Conservation (phyloP, 805 yeast genomes). For the Saccharomycopsis olivae region DNA sequence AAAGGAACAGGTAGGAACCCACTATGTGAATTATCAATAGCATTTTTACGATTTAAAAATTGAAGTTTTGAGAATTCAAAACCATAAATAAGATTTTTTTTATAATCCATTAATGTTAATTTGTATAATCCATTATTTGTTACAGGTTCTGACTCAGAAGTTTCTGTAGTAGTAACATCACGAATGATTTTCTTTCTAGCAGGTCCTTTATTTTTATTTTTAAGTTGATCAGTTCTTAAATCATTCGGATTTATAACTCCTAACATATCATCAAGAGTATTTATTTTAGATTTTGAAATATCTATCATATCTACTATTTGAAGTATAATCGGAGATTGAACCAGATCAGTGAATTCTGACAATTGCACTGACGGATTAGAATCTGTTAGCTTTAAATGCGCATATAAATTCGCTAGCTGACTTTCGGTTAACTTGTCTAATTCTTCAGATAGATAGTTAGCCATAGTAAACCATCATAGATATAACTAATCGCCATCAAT, state of each 20-base stretch:
- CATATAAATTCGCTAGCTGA: conserved; percentile 2
- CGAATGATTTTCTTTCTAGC: conserved; percentile 18
- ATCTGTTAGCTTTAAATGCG: no score
- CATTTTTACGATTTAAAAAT: background rate
- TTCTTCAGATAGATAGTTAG: background rate
- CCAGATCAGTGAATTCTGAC: background rate
- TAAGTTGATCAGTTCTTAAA: conserved; percentile 46
- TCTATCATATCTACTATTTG: conserved; percentile 36
- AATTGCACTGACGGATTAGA: no score
- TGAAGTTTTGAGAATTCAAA: conserved; percentile 42
- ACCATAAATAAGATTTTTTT: conserved; percentile 43
- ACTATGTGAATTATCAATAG: background rate
- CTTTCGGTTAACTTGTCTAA: background rate
- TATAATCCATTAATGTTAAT: conserved; percentile 44
- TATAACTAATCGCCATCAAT: no score
- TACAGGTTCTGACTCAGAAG: conserved; percentile 1
- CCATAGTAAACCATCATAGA: no score
- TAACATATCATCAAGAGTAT: conserved; percentile 39
- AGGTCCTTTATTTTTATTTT: conserved; percentile 19
- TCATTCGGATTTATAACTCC: conserved; percentile 39
- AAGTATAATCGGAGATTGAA: background rate
- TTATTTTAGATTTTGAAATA: conserved; percentile 37
- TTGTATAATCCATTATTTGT: conserved; percentile 33
- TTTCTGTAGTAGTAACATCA: conserved; percentile 17
- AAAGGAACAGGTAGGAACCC: conserved; percentile 44